Evolutionary conservation across 768 basidiomycete genomes (phyloP).

Genomic region (Chalciporus pseudorubinellus): DNA sequence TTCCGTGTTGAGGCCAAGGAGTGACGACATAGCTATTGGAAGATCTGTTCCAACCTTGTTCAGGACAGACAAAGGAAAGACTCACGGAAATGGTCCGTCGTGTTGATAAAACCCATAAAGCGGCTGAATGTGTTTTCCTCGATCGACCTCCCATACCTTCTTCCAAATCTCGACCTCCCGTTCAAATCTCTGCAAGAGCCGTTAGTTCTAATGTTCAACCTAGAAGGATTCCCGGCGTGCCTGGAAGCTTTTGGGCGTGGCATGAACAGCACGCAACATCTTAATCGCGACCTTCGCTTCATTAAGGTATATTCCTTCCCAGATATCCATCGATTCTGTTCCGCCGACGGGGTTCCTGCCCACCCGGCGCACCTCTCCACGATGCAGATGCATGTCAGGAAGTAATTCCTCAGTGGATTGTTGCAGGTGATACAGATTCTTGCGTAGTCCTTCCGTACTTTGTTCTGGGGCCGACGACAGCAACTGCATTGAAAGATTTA

Average conservation of each 20-base stretch:
- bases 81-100: slow-evolving; percentile 60
- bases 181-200: slow-evolving; percentile 43
- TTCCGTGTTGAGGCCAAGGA: slow-evolving; percentile 55
- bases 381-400: slow-evolving; percentile 48
- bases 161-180: slow-evolving; percentile 57
- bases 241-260: slow-evolving; percentile 42
- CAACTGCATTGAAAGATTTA: background rate
- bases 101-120: slow-evolving; percentile 56
- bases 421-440: slow-evolving; percentile 50
- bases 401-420: slow-evolving; percentile 45
- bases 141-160: slow-evolving; percentile 50
- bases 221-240: slow-evolving; percentile 26
- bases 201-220: slow-evolving; percentile 2
- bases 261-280: slow-evolving; percentile 49
- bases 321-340: slow-evolving; percentile 52
- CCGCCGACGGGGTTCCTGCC: slow-evolving; percentile 51
- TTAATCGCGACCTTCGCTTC: slow-evolving; percentile 58
- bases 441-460: slow-evolving; percentile 44
- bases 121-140: slow-evolving; percentile 50
- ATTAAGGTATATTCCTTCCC: slow-evolving; percentile 53
- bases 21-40: slow-evolving; percentile 50
- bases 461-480: background rate
- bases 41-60: background rate
- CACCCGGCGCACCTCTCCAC: slow-evolving; percentile 51
- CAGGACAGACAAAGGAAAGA: background rate